Base-by-base conservation (phyloP, 352 stramenopile genomes). In the Vaucheria bursata region DNA sequence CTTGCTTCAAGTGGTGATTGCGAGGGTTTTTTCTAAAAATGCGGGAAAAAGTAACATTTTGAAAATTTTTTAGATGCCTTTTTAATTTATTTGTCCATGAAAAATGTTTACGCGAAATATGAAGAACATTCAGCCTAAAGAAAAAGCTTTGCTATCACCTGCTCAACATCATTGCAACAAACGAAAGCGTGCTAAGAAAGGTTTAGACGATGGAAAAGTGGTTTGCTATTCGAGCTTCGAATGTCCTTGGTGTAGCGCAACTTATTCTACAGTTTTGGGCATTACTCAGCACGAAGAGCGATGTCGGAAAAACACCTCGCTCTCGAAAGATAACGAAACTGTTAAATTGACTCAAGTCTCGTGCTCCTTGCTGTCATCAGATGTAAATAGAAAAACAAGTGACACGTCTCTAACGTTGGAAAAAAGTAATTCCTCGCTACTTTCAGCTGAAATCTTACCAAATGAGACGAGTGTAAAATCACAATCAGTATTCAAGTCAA, bases 161-260 rank as follows among this genome's bases (percentile, higher is more conserved):
- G n/a, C n/a, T n/a, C n/a, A n/a, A n/a, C n/a, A n/a, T n/a, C n/a
- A n/a, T n/a, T n/a, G n/a, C n/a, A n/a, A n/a, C n/a, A n/a, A n/a
- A n/a, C n/a, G n/a, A n/a, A n/a, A n/a, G n/a, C n/a, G n/a, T n/a
- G n/a, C n/a, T n/a, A n/a, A n/a, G n/a, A n/a, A n/a, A n/a, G n/a
- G n/a, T n/a, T n/a, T n/a, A n/a, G n/a, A n/a, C n/a, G n/a, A n/a
- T n/a, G n/a, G n/a, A n/a, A n/a, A n/a, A n/a, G n/a, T n/a, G n/a
- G n/a, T n/a, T n/a, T n/a, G n/a, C n/a, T n/a, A n/a, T n/a, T n/a
- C 45, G 45, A 59, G 12, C 45, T 59, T 59, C 45, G 45, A 59
- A 59, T 59, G 45, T 25, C 45, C 45, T 25, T 59, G 45, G 45
- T 59, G 45, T 25, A 25, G 45, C 45, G 25, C 12, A 12, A 59